Conservation (phyloP, 2,329 filamentous ascomycete species). For the Trichoderma atrobrunneum region DNA sequence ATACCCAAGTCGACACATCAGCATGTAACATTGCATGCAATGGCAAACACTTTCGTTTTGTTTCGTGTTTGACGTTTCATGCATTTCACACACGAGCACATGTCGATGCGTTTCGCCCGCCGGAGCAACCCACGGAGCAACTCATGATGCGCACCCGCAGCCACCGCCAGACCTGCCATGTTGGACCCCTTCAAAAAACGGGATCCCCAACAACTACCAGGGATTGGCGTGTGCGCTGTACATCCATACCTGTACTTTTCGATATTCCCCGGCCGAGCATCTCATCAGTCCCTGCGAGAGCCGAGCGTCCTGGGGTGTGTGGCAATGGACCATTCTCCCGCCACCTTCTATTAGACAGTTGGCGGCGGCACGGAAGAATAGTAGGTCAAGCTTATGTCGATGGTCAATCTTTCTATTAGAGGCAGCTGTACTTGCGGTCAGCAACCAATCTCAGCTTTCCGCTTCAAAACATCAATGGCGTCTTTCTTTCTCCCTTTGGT, state of each 20-base stretch:
- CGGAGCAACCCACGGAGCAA: not conserved
- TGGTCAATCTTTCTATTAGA: not conserved
- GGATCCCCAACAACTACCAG: conserved; percentile 2
- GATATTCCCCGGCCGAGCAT: conserved; percentile 19
- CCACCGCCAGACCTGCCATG: not conserved
- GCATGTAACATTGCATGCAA: not conserved
- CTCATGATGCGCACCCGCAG: not conserved
- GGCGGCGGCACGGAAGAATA: not conserved
- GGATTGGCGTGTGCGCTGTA: conserved; percentile 10
- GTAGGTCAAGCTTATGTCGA: not conserved
- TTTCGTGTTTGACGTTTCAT: not conserved
- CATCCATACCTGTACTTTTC: not conserved
- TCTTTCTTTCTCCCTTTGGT: not conserved
- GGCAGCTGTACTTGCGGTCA: not conserved
- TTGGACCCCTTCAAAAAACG: not conserved
- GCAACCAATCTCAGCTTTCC: not conserved
- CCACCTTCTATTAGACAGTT: not conserved
- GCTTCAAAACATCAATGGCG: not conserved
- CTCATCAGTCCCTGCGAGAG: conserved; percentile 1
- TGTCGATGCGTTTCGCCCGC: not conserved
- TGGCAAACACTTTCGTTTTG: not conserved
- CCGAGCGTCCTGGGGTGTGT: not conserved
- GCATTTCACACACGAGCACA: not conserved
- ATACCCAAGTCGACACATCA: not conserved
- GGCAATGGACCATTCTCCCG: not conserved